A percentile compares a stretch with the other conserved stretches of the same genome.
phyloP scores from a whole-genome alignment of 2,329 filamentous ascomycete genomes.

The Tothia fuscella region DNA sequence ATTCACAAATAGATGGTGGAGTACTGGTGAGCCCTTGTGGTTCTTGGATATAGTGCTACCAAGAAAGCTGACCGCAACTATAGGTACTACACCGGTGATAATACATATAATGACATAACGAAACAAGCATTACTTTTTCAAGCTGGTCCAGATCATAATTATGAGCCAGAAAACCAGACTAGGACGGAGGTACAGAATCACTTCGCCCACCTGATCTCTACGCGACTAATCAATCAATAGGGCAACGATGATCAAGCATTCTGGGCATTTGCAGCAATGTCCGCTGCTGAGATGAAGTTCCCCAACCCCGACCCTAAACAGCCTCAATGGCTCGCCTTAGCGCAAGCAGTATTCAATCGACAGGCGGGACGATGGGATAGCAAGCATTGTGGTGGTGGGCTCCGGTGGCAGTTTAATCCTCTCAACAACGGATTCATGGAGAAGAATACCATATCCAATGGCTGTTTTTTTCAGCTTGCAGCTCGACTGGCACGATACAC shows the following conservation, averaged over 20 bases:
- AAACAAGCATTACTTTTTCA: constrained; percentile 14
- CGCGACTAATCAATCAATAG: background rate
- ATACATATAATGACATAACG: constrained; percentile 12
- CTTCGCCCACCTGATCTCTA: background rate
- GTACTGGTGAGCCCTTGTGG: constrained; percentile 4
- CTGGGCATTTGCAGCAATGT: constrained; percentile 74
- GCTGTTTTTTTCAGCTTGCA: constrained; percentile 27
- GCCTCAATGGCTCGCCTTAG: constrained; percentile 28
- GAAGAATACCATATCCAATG: constrained; percentile 28
- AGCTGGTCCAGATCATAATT: constrained; percentile 12
- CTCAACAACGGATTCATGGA: constrained; percentile 25
- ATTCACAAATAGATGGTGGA: constrained; percentile 8
- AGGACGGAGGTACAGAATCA: constrained; percentile 7
- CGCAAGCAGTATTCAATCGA: constrained; percentile 28
- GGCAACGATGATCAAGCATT: constrained; percentile 56
- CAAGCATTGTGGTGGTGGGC: constrained; percentile 22
- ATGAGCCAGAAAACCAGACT: constrained; percentile 12
- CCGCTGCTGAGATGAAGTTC: constrained; percentile 65
- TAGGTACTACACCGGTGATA: constrained; percentile 16
- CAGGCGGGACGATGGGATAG: constrained; percentile 23
- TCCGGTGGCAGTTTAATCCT: constrained; percentile 26
- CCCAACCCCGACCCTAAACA: constrained; percentile 47
- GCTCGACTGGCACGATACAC: constrained; percentile 27
- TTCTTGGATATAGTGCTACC: background rate
- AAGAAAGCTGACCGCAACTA: constrained; percentile 1